Base-by-base conservation (phyloP, 495 filamentous ascomycete species). In the Daldinia vernicosa region DNA sequence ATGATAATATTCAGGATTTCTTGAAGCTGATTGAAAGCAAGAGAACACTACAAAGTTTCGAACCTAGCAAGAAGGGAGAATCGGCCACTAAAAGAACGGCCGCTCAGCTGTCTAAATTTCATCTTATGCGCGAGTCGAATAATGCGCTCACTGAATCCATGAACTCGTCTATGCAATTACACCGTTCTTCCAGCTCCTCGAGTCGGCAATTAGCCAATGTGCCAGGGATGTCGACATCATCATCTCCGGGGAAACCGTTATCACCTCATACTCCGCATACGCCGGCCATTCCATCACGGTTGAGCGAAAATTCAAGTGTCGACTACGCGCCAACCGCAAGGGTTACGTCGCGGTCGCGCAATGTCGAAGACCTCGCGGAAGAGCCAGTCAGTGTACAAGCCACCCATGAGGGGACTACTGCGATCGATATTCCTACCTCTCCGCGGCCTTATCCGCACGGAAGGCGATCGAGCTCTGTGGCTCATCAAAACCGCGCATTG, bases 211-310 rank as follows among this genome's bases (percentile, higher is more conserved):
- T 97, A 15, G 88, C 90, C 4, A 94, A 89, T 57, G 91, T 95
- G 14, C 93, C 94, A 17, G 89, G 89, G 7, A 94, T 97, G 92
- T 96, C 94, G 11, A 89, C 90, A 0, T 91, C 92, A 4, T 94
- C 94, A 2, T 96, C 94, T 3, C 93, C 92, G 6, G 93, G 68
- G 17, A 98, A 97, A 71, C 93, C 95, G 1, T 85, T 97, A 52
- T 97, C 93, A 2, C 94, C 94, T 11, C 94, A 97, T 78, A 97
- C 94, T 0, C 95, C 95, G 8, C 95, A 97, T 73, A 97, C 93
- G 5, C 94, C 95, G 4, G 93, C 94, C 17, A 92, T 97, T 51
- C 93, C 94, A 35, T 97, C 93, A 19, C 88, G 95, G n/a, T 80
- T 98, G 50, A 96, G 93, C 76, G 93, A 93, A 69, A 91, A 93